phyloP scores from a whole-genome alignment of 495 filamentous ascomycete genomes.

The Penicillium atrosanguineum region DNA sequence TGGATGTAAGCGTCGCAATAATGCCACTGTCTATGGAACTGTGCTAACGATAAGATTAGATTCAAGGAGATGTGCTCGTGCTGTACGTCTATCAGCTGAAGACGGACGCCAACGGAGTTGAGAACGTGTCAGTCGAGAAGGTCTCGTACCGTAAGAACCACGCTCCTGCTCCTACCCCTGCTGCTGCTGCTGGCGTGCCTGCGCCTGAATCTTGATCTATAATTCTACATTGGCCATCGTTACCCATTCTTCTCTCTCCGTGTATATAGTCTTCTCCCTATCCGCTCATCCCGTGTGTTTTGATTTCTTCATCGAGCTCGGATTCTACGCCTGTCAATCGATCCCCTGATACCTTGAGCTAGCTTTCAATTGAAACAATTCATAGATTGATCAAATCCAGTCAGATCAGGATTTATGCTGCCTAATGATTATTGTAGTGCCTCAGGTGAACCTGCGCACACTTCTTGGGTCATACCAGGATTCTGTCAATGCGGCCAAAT shows the following conservation, averaged over 20 bases:
- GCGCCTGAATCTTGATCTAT: not conserved
- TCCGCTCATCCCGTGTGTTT: slow-evolving; percentile 12
- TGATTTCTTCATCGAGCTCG: slow-evolving; percentile 1
- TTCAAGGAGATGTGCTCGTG: slow-evolving; percentile 95
- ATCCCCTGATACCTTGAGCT: slow-evolving; percentile 20
- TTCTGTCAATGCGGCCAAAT: not conserved
- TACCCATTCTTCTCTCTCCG: slow-evolving; percentile 2
- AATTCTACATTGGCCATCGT: not conserved
- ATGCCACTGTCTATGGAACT: too few relatives aligned
- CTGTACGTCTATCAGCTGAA: slow-evolving; percentile 96
- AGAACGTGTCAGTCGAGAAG: slow-evolving; percentile 96
- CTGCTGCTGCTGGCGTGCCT: not conserved
- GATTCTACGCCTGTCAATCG: slow-evolving; percentile 10
- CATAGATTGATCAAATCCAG: not conserved
- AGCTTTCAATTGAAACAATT: slow-evolving; percentile 1
- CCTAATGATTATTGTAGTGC: not conserved
- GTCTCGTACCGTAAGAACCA: slow-evolving; percentile 90
- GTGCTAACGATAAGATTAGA: slow-evolving; percentile 48
- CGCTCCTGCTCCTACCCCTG: slow-evolving; percentile 28
- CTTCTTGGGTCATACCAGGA: not conserved
- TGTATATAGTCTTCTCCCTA: slow-evolving; percentile 35
- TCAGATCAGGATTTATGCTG: not conserved
- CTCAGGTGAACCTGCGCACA: not conserved
- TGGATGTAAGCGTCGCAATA: slow-evolving; percentile 75
- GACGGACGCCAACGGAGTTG: slow-evolving; percentile 81